Percentiles rank a stretch among this genome's conserved stretches.
phyloP scores from a whole-genome alignment of 192 early-diverging fungal genomes.

The Podila epicladia region DNA sequence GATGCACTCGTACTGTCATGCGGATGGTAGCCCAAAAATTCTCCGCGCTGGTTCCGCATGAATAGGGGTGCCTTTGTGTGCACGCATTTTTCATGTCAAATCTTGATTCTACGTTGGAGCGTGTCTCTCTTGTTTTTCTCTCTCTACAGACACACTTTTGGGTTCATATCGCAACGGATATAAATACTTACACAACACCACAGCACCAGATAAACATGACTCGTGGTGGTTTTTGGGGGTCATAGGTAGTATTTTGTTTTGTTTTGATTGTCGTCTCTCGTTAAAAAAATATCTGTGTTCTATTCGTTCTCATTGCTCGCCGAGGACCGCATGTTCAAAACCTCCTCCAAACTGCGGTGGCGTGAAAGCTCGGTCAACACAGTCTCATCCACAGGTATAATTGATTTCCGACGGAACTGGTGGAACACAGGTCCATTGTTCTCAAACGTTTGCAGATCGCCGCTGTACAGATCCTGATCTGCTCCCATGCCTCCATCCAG shows the following conservation, averaged over 20 bases:
- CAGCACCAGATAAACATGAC: too few relatives aligned
- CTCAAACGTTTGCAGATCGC: slow-evolving; percentile 60
- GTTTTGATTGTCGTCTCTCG: neutral
- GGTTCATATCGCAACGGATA: too few relatives aligned
- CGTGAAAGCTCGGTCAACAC: slow-evolving; percentile 64
- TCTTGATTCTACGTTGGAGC: too few relatives aligned
- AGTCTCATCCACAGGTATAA: slow-evolving; percentile 73
- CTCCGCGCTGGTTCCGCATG: too few relatives aligned
- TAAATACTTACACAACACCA: too few relatives aligned
- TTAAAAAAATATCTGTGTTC: neutral
- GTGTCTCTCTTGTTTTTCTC: too few relatives aligned
- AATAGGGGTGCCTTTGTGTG: too few relatives aligned
- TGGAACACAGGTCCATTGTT: slow-evolving; percentile 48
- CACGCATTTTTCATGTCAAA: too few relatives aligned
- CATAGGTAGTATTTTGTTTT: neutral
- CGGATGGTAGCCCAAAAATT: too few relatives aligned
- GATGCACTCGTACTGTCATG: too few relatives aligned
- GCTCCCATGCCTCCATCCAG: slow-evolving; percentile 15
- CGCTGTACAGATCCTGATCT: slow-evolving; percentile 41
- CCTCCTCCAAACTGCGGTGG: slow-evolving; percentile 67
- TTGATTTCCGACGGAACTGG: slow-evolving; percentile 69
- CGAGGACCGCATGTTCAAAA: slow-evolving; percentile 48
- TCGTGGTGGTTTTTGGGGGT: neutral
- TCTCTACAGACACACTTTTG: too few relatives aligned
- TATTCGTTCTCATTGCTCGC: slow-evolving; percentile 19